phyloP scores from a whole-genome alignment of 805 yeast species.

The Metschnikowia baotianmanensis region DNA sequence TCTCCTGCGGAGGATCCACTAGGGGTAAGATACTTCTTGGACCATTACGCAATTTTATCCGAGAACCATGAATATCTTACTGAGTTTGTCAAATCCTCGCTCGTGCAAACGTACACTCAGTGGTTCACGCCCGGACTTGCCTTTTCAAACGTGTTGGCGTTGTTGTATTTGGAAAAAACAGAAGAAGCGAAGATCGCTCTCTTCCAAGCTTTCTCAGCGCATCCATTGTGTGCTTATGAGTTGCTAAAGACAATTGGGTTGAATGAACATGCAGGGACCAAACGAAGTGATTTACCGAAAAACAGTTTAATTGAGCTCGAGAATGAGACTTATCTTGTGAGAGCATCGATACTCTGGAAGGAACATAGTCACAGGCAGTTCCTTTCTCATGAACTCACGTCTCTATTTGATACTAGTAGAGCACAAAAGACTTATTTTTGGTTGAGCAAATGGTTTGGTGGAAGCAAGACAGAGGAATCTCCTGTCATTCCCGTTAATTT shows the following conservation, averaged over 20 bases:
- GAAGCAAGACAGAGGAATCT: slow-evolving; percentile 3
- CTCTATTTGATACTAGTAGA: slow-evolving; percentile 15
- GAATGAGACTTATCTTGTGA: slow-evolving; percentile 55
- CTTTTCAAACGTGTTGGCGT: slow-evolving; percentile 65
- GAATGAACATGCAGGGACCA: slow-evolving; percentile 6
- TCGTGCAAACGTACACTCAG: slow-evolving; percentile 53
- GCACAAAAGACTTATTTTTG: slow-evolving; percentile 6
- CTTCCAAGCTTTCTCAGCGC: slow-evolving; percentile 47
- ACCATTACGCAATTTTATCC: slow-evolving; percentile 67
- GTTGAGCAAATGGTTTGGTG: slow-evolving; percentile 15
- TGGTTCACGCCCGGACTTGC: slow-evolving; percentile 77
- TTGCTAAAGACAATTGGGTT: slow-evolving; percentile 50
- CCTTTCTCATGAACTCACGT: slow-evolving; percentile 41
- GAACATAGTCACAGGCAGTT: slow-evolving; percentile 46
- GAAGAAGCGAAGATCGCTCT: slow-evolving; percentile 50
- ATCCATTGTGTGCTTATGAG: slow-evolving; percentile 56
- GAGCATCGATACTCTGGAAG: slow-evolving; percentile 57
- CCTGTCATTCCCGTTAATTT: slow-evolving; percentile 56
- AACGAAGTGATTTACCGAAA: slow-evolving; percentile 13
- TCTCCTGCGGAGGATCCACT: slow-evolving; percentile 79
- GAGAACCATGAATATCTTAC: slow-evolving; percentile 63
- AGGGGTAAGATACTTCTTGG: slow-evolving; percentile 81
- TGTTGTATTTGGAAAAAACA: slow-evolving; percentile 40
- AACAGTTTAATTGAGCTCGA: slow-evolving; percentile 37
- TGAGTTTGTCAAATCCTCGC: slow-evolving; percentile 54